Conservation (phyloP, 805 yeast genomes). For the Metschnikowia gelsemii region DNA sequence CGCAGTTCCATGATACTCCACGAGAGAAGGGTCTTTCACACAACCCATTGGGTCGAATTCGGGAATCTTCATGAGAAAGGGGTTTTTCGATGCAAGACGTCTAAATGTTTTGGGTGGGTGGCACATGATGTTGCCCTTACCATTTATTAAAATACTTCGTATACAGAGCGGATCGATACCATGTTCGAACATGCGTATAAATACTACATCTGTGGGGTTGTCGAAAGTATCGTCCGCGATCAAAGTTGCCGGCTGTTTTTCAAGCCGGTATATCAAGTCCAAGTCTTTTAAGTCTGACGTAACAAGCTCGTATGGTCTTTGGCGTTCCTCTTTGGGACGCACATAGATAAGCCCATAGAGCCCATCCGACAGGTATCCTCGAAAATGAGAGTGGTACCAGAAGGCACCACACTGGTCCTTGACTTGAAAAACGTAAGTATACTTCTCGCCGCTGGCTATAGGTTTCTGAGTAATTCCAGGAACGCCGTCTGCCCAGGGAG, state of each 20-base stretch:
- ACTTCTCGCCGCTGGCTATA: constrained; percentile 42
- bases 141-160: constrained; percentile 31
- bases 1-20: constrained; percentile 14
- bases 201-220: constrained; percentile 32
- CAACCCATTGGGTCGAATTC: constrained; percentile 26
- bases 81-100: constrained; percentile 19
- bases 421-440: constrained; percentile 42
- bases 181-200: constrained; percentile 32
- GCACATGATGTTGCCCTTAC: constrained; percentile 30
- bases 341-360: constrained; percentile 47
- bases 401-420: constrained; percentile 46
- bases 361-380: constrained; percentile 50
- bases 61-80: constrained; percentile 11
- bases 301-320: constrained; percentile 34
- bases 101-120: constrained; percentile 17
- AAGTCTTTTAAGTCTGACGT: constrained; percentile 26
- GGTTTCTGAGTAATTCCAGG: constrained; percentile 52
- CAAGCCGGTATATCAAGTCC: constrained; percentile 27
- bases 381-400: constrained; percentile 57
- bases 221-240: constrained; percentile 44
- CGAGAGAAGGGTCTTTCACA: constrained; percentile 18
- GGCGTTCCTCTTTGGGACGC: constrained; percentile 31
- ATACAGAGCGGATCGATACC: constrained; percentile 38
- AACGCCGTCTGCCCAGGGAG: constrained; percentile 52
- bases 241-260: constrained; percentile 25